Evolutionary conservation across 2,329 filamentous ascomycete genomes (phyloP), one percentile per base, ranked within the genome.

Genomic region (Beauveria pseudobassiana): DNA sequence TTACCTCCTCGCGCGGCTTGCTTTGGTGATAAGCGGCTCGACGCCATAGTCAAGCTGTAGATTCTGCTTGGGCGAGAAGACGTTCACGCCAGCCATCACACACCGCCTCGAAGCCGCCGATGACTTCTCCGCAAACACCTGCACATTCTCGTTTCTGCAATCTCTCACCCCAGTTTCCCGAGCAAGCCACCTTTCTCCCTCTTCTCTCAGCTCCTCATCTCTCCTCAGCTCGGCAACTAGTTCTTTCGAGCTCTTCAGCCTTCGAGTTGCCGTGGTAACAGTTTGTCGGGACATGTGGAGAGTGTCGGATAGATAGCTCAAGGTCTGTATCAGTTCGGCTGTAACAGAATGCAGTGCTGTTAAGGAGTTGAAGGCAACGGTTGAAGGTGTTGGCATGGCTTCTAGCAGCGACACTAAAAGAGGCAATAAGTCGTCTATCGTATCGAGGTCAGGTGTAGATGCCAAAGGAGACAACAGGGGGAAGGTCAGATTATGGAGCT

Each of bases 201-300:
- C 87, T 69, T 96, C 91, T 55, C 87, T 85, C 38, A 87, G 80
- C 68, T 96, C 91, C 63, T 91, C 87, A 69, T 98, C 95, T 63
- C 85, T 84, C 65, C 87, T 84, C 78, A 97, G 87, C 68, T 97
- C 93, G 2, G 87, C 85, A 1, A 98, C 88, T 64, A 96, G 85
- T 71, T 96, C 93, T 68, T 88, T 90, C 7, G 91, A 92, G 42
- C 86, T 90, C 67, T 89, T 88, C 57, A 99, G 78, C 50, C 91
- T 84, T 61, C 95, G 82, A 2, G 88, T 87, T 1, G 93, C 95
- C 10, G 89, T 88, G 3, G 87, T 89, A 0, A 91, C 95, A 1
- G 90, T 89, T 74, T 98, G 93, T 14, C 91, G 87, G 38, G 89
- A 92, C 88, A 98, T 96, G 74, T 98, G 93, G 40, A 99, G 80